Percentiles rank a stretch among this genome's conserved stretches.
phyloP scores from a whole-genome alignment of 2,329 filamentous ascomycete genomes.

The Anisogramma anomala region DNA sequence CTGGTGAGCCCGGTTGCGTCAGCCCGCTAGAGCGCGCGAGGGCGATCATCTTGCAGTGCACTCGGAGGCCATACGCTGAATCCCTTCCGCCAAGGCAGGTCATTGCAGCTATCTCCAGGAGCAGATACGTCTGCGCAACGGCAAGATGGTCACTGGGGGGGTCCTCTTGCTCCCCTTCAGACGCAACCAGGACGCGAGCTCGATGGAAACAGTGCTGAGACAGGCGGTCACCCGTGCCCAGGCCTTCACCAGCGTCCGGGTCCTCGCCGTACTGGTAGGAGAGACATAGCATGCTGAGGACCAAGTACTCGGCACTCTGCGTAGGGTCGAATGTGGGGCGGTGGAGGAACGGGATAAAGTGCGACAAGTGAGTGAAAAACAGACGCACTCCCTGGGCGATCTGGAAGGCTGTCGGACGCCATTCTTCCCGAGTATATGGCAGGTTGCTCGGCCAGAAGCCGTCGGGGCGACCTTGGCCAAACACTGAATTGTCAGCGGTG shows the following conservation, averaged over 20 bases:
- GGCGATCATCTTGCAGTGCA: slow-evolving; percentile 30
- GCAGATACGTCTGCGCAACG: slow-evolving; percentile 27
- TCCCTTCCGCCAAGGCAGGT: slow-evolving; percentile 29
- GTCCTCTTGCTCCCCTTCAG: slow-evolving; percentile 18
- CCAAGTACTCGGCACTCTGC: slow-evolving; percentile 18
- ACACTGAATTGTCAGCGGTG: not conserved
- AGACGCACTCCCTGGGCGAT: slow-evolving; percentile 23
- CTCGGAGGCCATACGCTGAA: slow-evolving; percentile 25
- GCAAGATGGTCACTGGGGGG: slow-evolving; percentile 17
- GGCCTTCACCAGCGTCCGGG: slow-evolving; percentile 21
- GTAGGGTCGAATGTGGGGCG: slow-evolving; percentile 24
- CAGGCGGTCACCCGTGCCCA: slow-evolving; percentile 20
- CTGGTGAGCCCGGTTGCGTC: slow-evolving; percentile 22
- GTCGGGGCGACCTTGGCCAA: slow-evolving; percentile 12
- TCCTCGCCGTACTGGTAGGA: slow-evolving; percentile 29
- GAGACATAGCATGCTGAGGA: slow-evolving; percentile 27
- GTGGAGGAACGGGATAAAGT: slow-evolving; percentile 28
- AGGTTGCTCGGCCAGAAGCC: slow-evolving; percentile 14
- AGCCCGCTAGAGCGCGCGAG: slow-evolving; percentile 25
- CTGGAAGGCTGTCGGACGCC: slow-evolving; percentile 23
- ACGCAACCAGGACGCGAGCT: slow-evolving; percentile 20
- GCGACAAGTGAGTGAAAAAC: slow-evolving; percentile 26
- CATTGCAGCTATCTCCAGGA: slow-evolving; percentile 31
- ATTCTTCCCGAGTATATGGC: slow-evolving; percentile 19
- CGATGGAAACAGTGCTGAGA: slow-evolving; percentile 25